Conservation (phyloP, 495 filamentous ascomycete genomes). For the Darksidea phi region DNA sequence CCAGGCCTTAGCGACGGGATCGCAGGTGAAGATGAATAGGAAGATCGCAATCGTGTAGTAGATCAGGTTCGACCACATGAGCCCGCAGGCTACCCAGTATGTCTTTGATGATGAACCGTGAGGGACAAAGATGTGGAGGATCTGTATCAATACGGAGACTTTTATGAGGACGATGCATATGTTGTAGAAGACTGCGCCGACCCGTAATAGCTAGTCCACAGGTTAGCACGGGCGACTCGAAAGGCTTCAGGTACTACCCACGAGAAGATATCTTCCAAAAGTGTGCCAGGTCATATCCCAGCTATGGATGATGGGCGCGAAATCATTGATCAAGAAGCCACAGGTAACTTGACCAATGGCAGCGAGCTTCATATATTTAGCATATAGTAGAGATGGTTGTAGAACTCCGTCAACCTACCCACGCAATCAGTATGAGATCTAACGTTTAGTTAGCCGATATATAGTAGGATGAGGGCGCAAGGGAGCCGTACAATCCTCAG, state of each 20-base stretch:
- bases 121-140: conserved; percentile 14
- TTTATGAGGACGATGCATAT: conserved; percentile 11
- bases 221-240: neutral
- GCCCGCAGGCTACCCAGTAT: neutral
- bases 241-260: neutral
- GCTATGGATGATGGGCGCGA: conserved; percentile 17
- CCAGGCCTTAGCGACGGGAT: conserved; percentile 13
- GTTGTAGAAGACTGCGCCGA: conserved; percentile 12
- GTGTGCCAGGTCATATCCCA: conserved; percentile 9
- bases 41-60: conserved; percentile 4
- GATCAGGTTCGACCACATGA: neutral
- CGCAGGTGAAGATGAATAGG: conserved; percentile 8
- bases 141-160: conserved; percentile 10
- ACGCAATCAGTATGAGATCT: conserved; percentile 12
- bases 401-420: neutral
- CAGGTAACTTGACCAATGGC: conserved; percentile 1
- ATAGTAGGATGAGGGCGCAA: neutral
- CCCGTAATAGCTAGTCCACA: neutral
- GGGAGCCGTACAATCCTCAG: conserved; percentile 17
- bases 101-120: conserved; percentile 15
- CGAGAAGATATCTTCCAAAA: conserved; percentile 4
- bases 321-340: conserved; percentile 7
- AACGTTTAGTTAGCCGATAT: neutral
- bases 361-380: neutral
- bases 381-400: neutral